Conservation (phyloP, 2,329 filamentous ascomycete species). For the Zalaria obscura region DNA sequence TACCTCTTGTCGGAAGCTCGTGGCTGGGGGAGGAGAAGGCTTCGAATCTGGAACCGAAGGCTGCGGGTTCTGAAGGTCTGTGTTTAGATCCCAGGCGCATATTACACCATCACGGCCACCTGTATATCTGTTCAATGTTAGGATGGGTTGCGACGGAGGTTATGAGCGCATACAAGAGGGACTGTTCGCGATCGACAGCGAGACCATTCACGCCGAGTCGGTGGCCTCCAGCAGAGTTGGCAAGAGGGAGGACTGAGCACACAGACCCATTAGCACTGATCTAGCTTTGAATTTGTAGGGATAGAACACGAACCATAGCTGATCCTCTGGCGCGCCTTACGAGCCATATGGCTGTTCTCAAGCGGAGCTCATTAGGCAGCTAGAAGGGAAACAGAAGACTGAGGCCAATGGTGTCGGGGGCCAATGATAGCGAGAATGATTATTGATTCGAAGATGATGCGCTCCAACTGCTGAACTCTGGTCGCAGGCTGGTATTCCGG, state of each 20-base stretch:
- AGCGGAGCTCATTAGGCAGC: too few relatives aligned
- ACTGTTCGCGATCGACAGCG: constrained; percentile 68
- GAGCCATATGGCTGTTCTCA: constrained; percentile 23
- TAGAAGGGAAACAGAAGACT: too few relatives aligned
- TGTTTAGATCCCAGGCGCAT: constrained; percentile 85
- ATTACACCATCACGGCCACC: constrained; percentile 90
- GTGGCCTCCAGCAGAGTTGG: constrained; percentile 68
- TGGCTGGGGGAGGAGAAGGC: constrained; percentile 22
- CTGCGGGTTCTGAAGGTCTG: constrained; percentile 40
- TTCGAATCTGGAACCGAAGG: constrained; percentile 19
- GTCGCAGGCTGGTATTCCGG: too few relatives aligned
- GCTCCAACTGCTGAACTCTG: too few relatives aligned
- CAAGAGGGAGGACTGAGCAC: constrained; percentile 52
- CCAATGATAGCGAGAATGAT: too few relatives aligned
- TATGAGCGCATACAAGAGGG: constrained; percentile 57
- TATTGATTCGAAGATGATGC: too few relatives aligned
- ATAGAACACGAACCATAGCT: constrained; percentile 31
- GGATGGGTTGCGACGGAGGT: constrained; percentile 1
- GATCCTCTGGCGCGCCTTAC: constrained; percentile 38
- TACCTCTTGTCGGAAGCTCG: constrained; percentile 46
- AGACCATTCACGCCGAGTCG: constrained; percentile 89
- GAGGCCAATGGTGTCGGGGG: too few relatives aligned
- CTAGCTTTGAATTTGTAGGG: constrained; percentile 1
- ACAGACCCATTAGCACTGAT: constrained; percentile 6
- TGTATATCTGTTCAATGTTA: constrained; percentile 56